Evolutionary conservation across 495 filamentous ascomycete genomes (phyloP).

Genomic region (Annulohypoxylon stygium): DNA sequence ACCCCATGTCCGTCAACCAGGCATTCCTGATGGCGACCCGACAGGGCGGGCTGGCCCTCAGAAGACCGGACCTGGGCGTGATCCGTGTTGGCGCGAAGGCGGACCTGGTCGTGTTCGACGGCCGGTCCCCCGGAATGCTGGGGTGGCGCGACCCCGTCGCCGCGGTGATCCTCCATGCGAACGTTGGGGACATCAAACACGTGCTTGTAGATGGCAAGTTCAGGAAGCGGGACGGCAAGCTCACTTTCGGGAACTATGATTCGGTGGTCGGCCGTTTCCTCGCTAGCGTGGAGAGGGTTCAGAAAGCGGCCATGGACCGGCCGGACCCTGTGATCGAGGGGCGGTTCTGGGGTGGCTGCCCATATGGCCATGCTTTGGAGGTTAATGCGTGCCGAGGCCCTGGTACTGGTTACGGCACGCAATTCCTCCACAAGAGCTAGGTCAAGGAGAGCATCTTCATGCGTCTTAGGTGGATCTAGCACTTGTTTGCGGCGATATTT

Average conservation of each 20-base stretch:
- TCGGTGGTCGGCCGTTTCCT: constrained; percentile 50
- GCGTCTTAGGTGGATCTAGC: neutral
- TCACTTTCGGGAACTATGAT: constrained; percentile 47
- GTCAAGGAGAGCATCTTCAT: neutral
- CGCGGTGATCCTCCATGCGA: constrained; percentile 64
- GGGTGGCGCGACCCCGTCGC: constrained; percentile 66
- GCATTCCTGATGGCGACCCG: constrained; percentile 65
- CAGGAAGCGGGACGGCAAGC: constrained; percentile 54
- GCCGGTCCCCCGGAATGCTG: constrained; percentile 59
- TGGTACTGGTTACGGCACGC: constrained; percentile 48
- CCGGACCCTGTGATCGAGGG: constrained; percentile 38
- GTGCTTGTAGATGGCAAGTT: constrained; percentile 64
- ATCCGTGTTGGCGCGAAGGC: constrained; percentile 61
- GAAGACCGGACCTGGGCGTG: constrained; percentile 60
- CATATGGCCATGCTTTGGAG: constrained; percentile 33
- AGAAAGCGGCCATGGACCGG: constrained; percentile 22
- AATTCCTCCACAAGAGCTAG: constrained; percentile 33
- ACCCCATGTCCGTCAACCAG: constrained; percentile 61
- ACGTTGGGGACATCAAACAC: constrained; percentile 60
- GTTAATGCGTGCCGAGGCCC: constrained; percentile 39
- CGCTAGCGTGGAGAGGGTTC: constrained; percentile 51
- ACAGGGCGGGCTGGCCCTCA: constrained; percentile 60
- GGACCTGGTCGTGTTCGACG: constrained; percentile 66
- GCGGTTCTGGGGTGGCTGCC: constrained; percentile 41
- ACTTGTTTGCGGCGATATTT: neutral